Conservation (phyloP, 169 alveolate genomes). For the Plasmodium relictum region DNA sequence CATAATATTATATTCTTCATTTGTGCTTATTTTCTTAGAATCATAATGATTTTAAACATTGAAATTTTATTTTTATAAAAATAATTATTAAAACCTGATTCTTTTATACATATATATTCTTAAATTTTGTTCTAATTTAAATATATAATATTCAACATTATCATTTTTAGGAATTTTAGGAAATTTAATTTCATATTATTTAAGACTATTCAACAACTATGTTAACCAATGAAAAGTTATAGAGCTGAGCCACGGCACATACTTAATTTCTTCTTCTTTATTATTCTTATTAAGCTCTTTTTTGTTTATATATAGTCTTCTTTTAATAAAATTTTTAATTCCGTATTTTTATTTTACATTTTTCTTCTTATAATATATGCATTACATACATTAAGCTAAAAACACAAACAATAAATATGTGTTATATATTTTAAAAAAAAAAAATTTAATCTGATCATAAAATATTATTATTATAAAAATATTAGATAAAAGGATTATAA, state of each 20-base stretch:
- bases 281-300: slow-evolving; percentile 17
- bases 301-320: slow-evolving; percentile 20
- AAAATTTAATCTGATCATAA: too few relatives aligned
- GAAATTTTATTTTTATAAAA: slow-evolving; percentile 4
- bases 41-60: slow-evolving; percentile 1
- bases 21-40: slow-evolving; percentile 17
- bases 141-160: slow-evolving; percentile 21
- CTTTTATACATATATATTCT: slow-evolving; percentile 37
- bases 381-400: not conserved
- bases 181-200: slow-evolving; percentile 21
- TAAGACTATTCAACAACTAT: slow-evolving; percentile 24
- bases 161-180: slow-evolving; percentile 18
- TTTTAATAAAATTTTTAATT: slow-evolving; percentile 8
- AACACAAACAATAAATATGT: too few relatives aligned
- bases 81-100: slow-evolving; percentile 5
- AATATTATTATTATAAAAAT: too few relatives aligned
- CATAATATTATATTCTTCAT: slow-evolving; percentile 31
- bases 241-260: slow-evolving; percentile 35
- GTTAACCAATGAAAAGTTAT: slow-evolving; percentile 49
- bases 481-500: too few relatives aligned
- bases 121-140: slow-evolving; percentile 49
- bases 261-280: slow-evolving; percentile 21
- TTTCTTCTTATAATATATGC: not conserved
- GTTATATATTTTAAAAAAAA: too few relatives aligned
- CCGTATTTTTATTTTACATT: not conserved